Evolutionary conservation across 2,329 filamentous ascomycete genomes (phyloP).

Genomic region (Akanthomyces dipterigenus): DNA sequence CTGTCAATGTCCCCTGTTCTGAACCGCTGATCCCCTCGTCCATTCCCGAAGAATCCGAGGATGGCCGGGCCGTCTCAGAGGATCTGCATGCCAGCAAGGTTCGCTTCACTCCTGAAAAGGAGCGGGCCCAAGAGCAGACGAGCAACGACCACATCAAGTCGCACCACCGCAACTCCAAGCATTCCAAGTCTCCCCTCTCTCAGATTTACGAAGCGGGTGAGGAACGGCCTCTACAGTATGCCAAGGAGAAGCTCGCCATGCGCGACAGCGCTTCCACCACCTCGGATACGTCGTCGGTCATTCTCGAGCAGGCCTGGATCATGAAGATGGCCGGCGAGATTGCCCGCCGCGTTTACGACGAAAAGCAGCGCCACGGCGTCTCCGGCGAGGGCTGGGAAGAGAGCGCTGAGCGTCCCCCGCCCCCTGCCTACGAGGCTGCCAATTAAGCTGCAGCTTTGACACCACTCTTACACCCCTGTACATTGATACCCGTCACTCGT

Average conservation of each 20-base stretch:
- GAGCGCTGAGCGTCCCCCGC: conserved; percentile 32
- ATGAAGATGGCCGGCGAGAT: conserved; percentile 93
- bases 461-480: conserved; percentile 9
- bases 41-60: conserved; percentile 53
- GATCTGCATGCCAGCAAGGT: conserved; percentile 30
- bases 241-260: conserved; percentile 24
- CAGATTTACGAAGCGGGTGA: conserved; percentile 16
- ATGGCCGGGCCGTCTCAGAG: conserved; percentile 31
- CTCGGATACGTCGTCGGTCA: conserved; percentile 49
- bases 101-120: conserved; percentile 30
- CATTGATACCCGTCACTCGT: conserved; percentile 10
- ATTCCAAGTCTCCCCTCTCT: conserved; percentile 14
- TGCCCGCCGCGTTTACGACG: conserved; percentile 77
- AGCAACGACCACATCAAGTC: conserved; percentile 20
- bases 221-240: conserved; percentile 20
- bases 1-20: conserved; percentile 53
- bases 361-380: conserved; percentile 56
- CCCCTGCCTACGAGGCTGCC: conserved; percentile 54
- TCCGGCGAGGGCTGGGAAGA: conserved; percentile 46
- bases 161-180: conserved; percentile 17
- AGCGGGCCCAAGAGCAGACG: conserved; percentile 16
- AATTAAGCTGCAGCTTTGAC: conserved; percentile 26
- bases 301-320: conserved; percentile 78
- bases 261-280: conserved; percentile 25
- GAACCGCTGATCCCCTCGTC: conserved; percentile 51